These are phyloP conservation scores for Fermentozyma sake DNA, from an alignment of 1,139 yeast genomes.

Conservation along the genomic window DNA sequence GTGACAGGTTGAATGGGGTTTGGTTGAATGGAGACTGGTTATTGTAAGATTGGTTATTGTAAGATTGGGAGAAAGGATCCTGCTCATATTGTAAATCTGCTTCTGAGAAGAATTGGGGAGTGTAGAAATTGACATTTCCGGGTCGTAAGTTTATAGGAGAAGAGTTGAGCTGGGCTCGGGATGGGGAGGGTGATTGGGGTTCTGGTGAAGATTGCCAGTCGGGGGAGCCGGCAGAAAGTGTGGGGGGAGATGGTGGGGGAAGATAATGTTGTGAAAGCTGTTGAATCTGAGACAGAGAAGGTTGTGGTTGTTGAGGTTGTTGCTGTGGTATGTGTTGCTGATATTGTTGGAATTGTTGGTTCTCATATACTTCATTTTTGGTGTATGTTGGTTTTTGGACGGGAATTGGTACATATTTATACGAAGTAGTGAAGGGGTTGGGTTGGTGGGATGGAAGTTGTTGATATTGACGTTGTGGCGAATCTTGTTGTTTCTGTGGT, in stretches of 20 bases:
- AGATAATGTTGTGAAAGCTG: conserved; percentile 16
- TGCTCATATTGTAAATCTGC: conserved; percentile 4
- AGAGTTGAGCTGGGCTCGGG: conserved; percentile 10
- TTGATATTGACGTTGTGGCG: too few species aligned
- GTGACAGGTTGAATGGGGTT: conserved; percentile 25
- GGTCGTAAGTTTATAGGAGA: conserved; percentile 26
- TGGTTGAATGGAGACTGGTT: too few species aligned
- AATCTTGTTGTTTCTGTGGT: too few species aligned
- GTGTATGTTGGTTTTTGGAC: conserved; percentile 31
- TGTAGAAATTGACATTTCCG: conserved; percentile 25
- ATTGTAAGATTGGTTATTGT: conserved; percentile 1
- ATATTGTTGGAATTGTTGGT: conserved; percentile 7
- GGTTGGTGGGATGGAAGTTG: conserved; percentile 2
- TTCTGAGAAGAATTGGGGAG: conserved; percentile 40
- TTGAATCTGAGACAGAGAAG: conserved; percentile 2
- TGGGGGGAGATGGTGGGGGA: conserved; percentile 45
- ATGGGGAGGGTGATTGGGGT: conserved; percentile 33
- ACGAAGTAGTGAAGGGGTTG: conserved; percentile 6
- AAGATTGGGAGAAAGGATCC: background rate
- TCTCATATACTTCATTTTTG: too few species aligned
- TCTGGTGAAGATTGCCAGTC: conserved; percentile 41
- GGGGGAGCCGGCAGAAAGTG: conserved; percentile 32
- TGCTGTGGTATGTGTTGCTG: conserved; percentile 6
- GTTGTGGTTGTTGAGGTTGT: conserved; percentile 8
- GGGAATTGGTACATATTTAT: conserved; percentile 41